These are phyloP conservation scores for Kodamaea arcana DNA, from an alignment of 1,139 yeast species.

Conservation along the genomic window DNA sequence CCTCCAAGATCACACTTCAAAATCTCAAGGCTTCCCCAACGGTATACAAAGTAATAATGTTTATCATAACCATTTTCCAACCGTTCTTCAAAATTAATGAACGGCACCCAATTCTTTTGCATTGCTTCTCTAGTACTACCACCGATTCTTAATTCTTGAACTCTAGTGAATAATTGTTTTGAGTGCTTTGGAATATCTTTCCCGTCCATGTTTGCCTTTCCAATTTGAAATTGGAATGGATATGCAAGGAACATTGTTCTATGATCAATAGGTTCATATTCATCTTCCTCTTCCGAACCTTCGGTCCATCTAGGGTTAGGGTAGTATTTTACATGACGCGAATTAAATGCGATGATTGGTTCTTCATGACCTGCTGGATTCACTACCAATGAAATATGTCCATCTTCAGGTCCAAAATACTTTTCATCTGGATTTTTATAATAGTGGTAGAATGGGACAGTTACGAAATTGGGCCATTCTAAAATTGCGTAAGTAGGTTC, in stretches of 20 bases:
- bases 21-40: conserved; percentile 36
- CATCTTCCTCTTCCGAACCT: conserved; percentile 3
- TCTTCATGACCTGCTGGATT: conserved; percentile 32
- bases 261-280: conserved; percentile 10
- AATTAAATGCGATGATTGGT: conserved; percentile 34
- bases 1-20: conserved; percentile 25
- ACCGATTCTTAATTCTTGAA: conserved; percentile 25
- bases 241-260: conserved; percentile 34
- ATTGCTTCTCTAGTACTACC: conserved; percentile 18
- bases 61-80: conserved; percentile 22
- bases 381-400: conserved; percentile 31
- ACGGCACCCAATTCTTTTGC: conserved; percentile 47
- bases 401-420: conserved; percentile 44
- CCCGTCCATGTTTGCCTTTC: conserved; percentile 28
- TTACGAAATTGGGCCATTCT: conserved; percentile 28
- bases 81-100: conserved; percentile 25
- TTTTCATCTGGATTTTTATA: conserved; percentile 16
- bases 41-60: conserved; percentile 28
- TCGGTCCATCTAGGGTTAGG: background rate
- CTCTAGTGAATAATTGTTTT: conserved; percentile 17
- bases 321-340: conserved; percentile 22
- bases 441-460: conserved; percentile 33
- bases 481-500: conserved; percentile 11
- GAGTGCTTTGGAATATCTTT: background rate
- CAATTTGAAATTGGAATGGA: conserved; percentile 38